Evolutionary conservation across 805 yeast genomes (phyloP).

Genomic region (Monosporozyma yasuniensis): DNA sequence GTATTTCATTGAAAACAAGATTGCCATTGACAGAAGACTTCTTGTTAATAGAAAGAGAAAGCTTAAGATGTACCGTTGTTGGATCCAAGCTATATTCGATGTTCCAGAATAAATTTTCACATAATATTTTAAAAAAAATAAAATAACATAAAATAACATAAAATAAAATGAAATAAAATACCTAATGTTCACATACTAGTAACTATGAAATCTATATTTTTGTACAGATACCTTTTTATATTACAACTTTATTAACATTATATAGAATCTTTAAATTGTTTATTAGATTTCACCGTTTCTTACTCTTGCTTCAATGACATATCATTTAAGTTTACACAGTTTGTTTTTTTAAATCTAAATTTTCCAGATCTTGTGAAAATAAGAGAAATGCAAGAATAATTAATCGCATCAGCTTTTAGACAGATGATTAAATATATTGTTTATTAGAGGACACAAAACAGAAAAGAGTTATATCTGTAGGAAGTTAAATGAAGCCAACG

Average conservation of each 20-base stretch:
- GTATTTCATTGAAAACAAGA: slow-evolving; percentile 57
- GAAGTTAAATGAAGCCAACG: slow-evolving; percentile 10
- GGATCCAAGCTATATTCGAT: slow-evolving; percentile 89
- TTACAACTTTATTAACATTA: neutral
- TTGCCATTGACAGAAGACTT: slow-evolving; percentile 85
- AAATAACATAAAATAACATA: no score
- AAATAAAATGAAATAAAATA: no score
- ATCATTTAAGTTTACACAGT: neutral
- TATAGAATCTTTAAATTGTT: neutral
- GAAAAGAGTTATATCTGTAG: neutral
- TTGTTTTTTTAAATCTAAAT: neutral
- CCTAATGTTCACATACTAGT: neutral
- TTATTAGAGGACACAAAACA: neutral
- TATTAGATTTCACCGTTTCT: neutral
- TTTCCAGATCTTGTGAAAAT: neutral
- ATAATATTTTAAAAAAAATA: neutral
- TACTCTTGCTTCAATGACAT: neutral
- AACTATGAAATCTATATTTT: neutral
- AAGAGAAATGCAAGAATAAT: neutral
- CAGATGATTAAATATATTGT: neutral
- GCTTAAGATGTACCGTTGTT: slow-evolving; percentile 90
- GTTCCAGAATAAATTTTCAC: slow-evolving; percentile 21
- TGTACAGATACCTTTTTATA: slow-evolving; percentile 1
- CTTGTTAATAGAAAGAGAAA: slow-evolving; percentile 87
- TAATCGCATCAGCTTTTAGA: neutral